These are phyloP conservation scores for Emmonsia crescens DNA, from an alignment of 2,329 filamentous ascomycete species.

Conservation along the genomic window DNA sequence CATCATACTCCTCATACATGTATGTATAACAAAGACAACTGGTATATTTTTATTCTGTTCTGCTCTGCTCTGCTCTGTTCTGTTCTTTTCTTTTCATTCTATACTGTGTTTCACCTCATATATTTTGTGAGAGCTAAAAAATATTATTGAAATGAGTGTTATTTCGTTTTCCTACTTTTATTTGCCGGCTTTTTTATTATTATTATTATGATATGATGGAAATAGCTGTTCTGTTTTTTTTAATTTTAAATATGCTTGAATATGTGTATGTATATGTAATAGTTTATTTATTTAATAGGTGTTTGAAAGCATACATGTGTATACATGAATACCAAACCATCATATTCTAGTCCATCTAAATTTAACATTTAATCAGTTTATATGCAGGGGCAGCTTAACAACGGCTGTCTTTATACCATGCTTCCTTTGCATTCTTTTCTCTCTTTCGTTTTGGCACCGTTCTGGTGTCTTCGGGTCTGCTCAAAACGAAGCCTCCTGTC, in stretches of 20 bases:
- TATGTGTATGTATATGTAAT: not conserved
- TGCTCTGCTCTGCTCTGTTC: no score
- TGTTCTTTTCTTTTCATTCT: not conserved
- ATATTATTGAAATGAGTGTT: no score
- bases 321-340: not conserved
- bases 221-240: no score
- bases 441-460: not conserved
- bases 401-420: not conserved
- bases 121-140: not conserved
- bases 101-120: no score
- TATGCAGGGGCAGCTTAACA: not conserved
- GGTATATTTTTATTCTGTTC: no score
- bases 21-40: not conserved
- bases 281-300: not conserved
- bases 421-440: not conserved
- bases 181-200: no score
- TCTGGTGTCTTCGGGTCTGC: not conserved
- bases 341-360: not conserved
- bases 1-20: not conserved
- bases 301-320: not conserved
- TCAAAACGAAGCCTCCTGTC: not conserved
- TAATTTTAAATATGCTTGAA: no score
- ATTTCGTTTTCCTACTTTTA: no score
- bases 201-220: not conserved
- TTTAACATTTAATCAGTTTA: not conserved